Evolutionary conservation across 2,329 filamentous ascomycete genomes (phyloP), one percentile per base, ranked within the genome.

Genomic region (Cladophialophora carrionii): DNA sequence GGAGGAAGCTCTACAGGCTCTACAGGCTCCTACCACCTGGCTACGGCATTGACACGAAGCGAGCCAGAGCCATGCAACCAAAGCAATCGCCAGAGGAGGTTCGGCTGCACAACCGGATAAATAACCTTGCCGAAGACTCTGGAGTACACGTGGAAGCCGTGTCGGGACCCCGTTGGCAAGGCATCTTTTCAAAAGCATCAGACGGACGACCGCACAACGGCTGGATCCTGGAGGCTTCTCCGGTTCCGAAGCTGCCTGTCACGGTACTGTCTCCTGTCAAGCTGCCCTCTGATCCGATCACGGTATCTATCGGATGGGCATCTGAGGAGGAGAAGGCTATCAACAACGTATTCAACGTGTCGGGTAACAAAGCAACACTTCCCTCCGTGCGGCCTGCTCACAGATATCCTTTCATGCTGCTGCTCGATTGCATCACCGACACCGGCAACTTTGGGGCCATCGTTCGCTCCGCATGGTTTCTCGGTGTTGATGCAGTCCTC

Each of bases 371-470:
- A 24, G 62, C 65, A 22, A 58, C 29, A 29, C 60, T 66, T n/a
- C 62, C 60, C n/a, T 66, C 67, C 26, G 34, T 60, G 31, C 67
- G 67, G 14, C 64, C 64, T 17, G 8, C 46, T 20, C 51, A 70
- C 29, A 72, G 72, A 6, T 80, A 75, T 62, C 80, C 80, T 0
- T 75, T 82, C 29, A 72, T 77, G 37, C 68, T 82, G 20, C 74
- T 83, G 49, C 75, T 80, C 9, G 78, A 80, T 60, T 77, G 77
- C n/a, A 73, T 83, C 63, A 79, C 92, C 9, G 94, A 99, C 73
- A 90, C 92, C 0, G 92, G 91, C 29, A 99, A 99, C 74, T 81
- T 98, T 0, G 95, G 95, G 49, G 92, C 88, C 24, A 94, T 98
- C 65, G 83, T 98, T 51, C 90, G 95, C 41, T 91, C 91, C 5